These are phyloP conservation scores for Begonia loranthoides DNA, from an alignment of 306 rosid species.

Conservation along the genomic window DNA sequence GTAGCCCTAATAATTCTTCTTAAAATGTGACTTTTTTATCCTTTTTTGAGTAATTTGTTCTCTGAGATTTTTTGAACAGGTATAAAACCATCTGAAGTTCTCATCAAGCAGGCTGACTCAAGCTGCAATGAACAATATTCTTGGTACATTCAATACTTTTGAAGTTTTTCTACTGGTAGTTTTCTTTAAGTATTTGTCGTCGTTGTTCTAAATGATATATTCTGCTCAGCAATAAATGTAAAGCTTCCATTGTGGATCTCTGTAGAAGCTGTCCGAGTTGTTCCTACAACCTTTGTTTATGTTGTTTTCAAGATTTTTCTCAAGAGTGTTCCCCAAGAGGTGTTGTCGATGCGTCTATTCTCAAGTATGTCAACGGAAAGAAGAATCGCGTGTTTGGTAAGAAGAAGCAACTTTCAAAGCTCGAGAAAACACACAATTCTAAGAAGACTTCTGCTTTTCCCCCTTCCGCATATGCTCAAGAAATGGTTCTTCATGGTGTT, in stretches of 20 bases:
- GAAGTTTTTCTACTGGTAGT: constrained; percentile 6
- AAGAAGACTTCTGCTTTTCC: constrained; percentile 12
- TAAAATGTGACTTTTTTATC: not conserved
- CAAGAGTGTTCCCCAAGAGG: constrained; percentile 27
- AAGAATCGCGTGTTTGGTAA: constrained; percentile 20
- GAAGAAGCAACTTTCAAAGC: constrained; percentile 21
- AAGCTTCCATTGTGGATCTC: constrained; percentile 60
- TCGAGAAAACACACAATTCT: constrained; percentile 15
- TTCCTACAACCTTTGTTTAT: constrained; percentile 70
- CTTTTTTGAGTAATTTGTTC: not conserved
- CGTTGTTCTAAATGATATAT: constrained; percentile 17
- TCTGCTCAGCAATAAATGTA: constrained; percentile 67
- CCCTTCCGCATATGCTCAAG: constrained; percentile 11
- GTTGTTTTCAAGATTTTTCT: constrained; percentile 49
- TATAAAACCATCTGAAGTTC: constrained; percentile 39
- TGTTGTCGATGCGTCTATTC: constrained; percentile 12
- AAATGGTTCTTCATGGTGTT: constrained; percentile 4
- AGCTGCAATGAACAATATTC: constrained; percentile 31
- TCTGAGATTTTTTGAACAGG: constrained; percentile 35
- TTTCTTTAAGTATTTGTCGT: constrained; percentile 10
- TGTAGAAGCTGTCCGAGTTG: constrained; percentile 89
- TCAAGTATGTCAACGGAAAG: constrained; percentile 24
- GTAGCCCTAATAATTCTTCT: constrained; percentile 15
- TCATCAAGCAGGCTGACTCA: constrained; percentile 54
- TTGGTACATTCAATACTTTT: constrained; percentile 35